Conservation (phyloP, 768 basidiomycete species). For the Xerocomus spinulosus region DNA sequence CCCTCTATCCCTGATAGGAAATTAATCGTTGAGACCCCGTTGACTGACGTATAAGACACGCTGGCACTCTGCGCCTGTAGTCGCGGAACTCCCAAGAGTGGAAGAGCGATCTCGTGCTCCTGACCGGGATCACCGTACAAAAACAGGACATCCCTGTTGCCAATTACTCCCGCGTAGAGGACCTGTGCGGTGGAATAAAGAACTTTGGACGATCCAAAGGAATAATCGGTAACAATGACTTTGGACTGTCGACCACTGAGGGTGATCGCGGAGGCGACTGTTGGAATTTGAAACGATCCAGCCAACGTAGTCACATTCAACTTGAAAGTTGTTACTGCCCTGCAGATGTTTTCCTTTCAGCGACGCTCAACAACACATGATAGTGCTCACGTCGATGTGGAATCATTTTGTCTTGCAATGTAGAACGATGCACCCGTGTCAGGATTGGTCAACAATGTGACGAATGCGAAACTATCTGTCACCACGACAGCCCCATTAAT, state of each 20-base stretch:
- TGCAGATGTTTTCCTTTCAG: background rate
- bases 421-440: constrained; percentile 65
- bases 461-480: constrained; percentile 48
- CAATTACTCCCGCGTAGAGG: constrained; percentile 61
- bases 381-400: constrained; percentile 56
- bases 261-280: constrained; percentile 47
- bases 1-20: constrained; percentile 56
- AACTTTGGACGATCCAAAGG: constrained; percentile 59
- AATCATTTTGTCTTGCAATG: constrained; percentile 61
- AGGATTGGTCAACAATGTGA: constrained; percentile 63
- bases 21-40: constrained; percentile 41
- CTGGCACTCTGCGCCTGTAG: constrained; percentile 23
- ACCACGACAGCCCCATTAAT: constrained; percentile 43
- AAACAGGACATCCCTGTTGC: constrained; percentile 58
- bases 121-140: constrained; percentile 54
- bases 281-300: constrained; percentile 54
- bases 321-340: constrained; percentile 46
- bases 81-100: constrained; percentile 45
- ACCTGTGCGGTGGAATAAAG: constrained; percentile 72
- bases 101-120: constrained; percentile 50
- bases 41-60: constrained; percentile 23
- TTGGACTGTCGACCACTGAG: constrained; percentile 72
- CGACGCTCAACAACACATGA: background rate
- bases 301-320: constrained; percentile 52
- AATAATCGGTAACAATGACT: constrained; percentile 66